Percentiles rank a stretch among this genome's conserved stretches.
Conservation (phyloP, 1,139 yeast species). For the Diutina mesorugosa region DNA sequence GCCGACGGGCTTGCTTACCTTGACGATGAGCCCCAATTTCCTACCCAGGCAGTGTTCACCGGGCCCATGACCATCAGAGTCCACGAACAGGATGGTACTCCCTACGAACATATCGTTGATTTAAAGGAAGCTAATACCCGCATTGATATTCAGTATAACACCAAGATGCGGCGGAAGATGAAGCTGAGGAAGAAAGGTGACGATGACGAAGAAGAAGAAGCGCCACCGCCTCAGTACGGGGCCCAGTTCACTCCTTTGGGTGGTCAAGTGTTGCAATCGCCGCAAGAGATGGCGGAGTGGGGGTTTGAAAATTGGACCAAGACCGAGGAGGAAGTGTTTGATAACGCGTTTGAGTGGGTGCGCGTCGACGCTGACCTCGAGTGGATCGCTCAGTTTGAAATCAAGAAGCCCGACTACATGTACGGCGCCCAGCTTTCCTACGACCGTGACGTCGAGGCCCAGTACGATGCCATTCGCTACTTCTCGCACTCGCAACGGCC, state of each 20-base stretch:
- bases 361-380: conserved; percentile 95
- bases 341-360: conserved; percentile 88
- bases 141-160: conserved; percentile 87
- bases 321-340: conserved; percentile 64
- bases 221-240: conserved; percentile 2
- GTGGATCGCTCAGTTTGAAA: conserved; percentile 77
- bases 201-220: conserved; percentile 12
- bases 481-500: conserved; percentile 55
- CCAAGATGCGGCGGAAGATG: conserved; percentile 56
- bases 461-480: conserved; percentile 66
- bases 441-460: conserved; percentile 96
- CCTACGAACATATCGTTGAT: conserved; percentile 94
- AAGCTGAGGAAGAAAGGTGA: conserved; percentile 35
- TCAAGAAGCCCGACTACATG: conserved; percentile 93
- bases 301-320: conserved; percentile 58
- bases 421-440: conserved; percentile 86
- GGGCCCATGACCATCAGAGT: conserved; percentile 97
- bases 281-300: conserved; percentile 57
- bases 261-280: neutral
- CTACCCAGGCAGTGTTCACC: conserved; percentile 43
- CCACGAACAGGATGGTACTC: conserved; percentile 99
- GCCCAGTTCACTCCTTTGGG: neutral
- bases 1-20: conserved; percentile 30
- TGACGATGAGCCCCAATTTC: conserved; percentile 24
- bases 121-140: conserved; percentile 76